Base-by-base conservation (phyloP, 495 filamentous ascomycete genomes). In the Apiosordaria backusii region DNA sequence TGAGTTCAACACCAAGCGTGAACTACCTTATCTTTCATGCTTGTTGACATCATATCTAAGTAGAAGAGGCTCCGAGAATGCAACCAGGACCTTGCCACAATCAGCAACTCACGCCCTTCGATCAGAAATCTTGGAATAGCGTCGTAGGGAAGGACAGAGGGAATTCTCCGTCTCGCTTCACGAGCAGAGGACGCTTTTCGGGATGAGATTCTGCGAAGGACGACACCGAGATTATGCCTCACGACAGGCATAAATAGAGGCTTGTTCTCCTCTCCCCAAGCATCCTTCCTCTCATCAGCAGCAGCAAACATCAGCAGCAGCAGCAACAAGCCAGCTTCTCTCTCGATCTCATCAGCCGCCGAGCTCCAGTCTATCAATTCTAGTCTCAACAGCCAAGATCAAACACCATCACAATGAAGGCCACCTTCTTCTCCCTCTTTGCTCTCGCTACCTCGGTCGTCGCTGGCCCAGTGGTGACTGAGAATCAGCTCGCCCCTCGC, bases 381-480 rank as follows among this genome's bases (percentile, higher is more conserved):
- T 25, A 18, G 6, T 55, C 60, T 21, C 67, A 65, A 55, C 1
- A 1, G 5, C 27, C 16, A 15, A 53, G 18, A n/a, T 54, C 15
- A 27, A 52, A 60, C 35, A 1, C 40, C 27, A 22, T 40, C 72
- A 78, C 73, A 65, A 79, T 79, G 77, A 78, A 79, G 76, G 63
- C 74, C 70, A 23, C 71, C 58, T 64, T 79, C 62, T 64, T 78
- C 59, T 61, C 73, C 50, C 67, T 79, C 66, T 70, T 76, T 60
- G 69, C 76, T 62, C 62, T 79, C 23, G 77, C 76, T 67, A 69
- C 72, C 61, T 73, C 74, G 53, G 72, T 68, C 67, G 68, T 79
- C 18, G 76, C 75, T 29, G 77, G 65, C 52, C 77, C 77, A 52
- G 35, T 77, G 64, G 53, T 70, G 64, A 62, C 67, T 54, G 59